A percentile compares a stretch with the other conserved stretches of the same genome.
Conservation (phyloP, 75 land plant genomes). For the Pinus taeda region DNA sequence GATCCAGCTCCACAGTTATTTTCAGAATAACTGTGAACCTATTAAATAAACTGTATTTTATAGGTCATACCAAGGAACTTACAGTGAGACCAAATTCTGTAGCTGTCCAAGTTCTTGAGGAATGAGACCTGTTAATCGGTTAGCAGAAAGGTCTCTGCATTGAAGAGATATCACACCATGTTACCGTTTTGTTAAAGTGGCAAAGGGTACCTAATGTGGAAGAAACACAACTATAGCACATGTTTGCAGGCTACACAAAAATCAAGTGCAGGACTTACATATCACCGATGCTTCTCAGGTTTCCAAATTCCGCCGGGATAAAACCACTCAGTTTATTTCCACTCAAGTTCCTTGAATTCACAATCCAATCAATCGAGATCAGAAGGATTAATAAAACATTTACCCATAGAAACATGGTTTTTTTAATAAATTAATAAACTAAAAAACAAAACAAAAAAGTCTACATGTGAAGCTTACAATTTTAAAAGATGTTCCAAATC, state of each 20-base stretch:
- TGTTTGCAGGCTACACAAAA: neutral
- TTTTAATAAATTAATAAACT: neutral
- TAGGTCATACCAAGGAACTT: conserved; percentile 14
- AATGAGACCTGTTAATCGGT: conserved; percentile 64
- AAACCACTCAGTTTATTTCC: conserved; percentile 60
- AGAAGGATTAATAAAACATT: neutral
- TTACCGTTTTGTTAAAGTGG: neutral
- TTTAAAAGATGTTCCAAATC: conserved; percentile 87
- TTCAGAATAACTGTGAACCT: neutral
- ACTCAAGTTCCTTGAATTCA: conserved; percentile 64
- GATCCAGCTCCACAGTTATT: neutral
- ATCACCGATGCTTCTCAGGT: conserved; percentile 75
- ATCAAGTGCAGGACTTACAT: conserved; percentile 46
- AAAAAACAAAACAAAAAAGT: neutral
- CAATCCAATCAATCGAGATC: neutral
- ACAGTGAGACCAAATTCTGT: conserved; percentile 74
- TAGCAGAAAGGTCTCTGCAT: conserved; percentile 77
- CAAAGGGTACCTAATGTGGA: neutral
- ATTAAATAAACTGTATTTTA: neutral
- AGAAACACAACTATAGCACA: neutral
- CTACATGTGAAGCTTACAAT: conserved; percentile 32
- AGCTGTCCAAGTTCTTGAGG: conserved; percentile 91
- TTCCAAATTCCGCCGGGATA: conserved; percentile 86
- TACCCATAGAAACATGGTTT: neutral
- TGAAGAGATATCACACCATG: neutral